Conservation (phyloP, 306 rosid genomes). For the Dalbergia cochinchinensis region DNA sequence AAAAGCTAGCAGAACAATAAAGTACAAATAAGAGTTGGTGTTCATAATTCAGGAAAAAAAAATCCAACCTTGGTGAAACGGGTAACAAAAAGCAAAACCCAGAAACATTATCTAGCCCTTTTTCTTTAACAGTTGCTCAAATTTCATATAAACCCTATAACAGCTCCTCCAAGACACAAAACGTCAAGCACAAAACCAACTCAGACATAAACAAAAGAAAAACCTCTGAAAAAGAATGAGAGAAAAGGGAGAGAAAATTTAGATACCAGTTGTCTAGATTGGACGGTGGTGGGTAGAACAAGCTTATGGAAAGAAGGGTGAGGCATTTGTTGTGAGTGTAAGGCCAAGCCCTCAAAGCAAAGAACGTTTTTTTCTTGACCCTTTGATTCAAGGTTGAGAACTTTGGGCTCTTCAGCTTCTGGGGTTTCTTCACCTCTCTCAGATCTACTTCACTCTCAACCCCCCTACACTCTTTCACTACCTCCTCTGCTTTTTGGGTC, state of each 20-base stretch:
- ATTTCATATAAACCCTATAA: slow-evolving; percentile 41
- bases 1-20: slow-evolving; percentile 21
- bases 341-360: slow-evolving; percentile 45
- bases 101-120: slow-evolving; percentile 15
- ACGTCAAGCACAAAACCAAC: slow-evolving; percentile 28
- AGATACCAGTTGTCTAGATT: slow-evolving; percentile 81
- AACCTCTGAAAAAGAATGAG: neutral
- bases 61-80: slow-evolving; percentile 26
- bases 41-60: slow-evolving; percentile 16
- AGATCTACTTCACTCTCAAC: slow-evolving; percentile 59
- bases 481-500: slow-evolving; percentile 64
- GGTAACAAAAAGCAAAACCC: slow-evolving; percentile 27
- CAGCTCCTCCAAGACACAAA: neutral
- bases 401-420: slow-evolving; percentile 38
- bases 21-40: neutral
- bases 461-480: slow-evolving; percentile 26
- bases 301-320: slow-evolving; percentile 86
- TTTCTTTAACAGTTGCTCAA: slow-evolving; percentile 32
- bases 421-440: slow-evolving; percentile 40
- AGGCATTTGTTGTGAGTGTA: slow-evolving; percentile 60
- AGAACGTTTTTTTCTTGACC: slow-evolving; percentile 22
- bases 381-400: slow-evolving; percentile 45
- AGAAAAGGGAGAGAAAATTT: slow-evolving; percentile 38
- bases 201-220: neutral
- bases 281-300: slow-evolving; percentile 71